These are phyloP conservation scores for Mucor circinelloides DNA, from an alignment of 371 early-diverging fungal species.

Conservation along the genomic window DNA sequence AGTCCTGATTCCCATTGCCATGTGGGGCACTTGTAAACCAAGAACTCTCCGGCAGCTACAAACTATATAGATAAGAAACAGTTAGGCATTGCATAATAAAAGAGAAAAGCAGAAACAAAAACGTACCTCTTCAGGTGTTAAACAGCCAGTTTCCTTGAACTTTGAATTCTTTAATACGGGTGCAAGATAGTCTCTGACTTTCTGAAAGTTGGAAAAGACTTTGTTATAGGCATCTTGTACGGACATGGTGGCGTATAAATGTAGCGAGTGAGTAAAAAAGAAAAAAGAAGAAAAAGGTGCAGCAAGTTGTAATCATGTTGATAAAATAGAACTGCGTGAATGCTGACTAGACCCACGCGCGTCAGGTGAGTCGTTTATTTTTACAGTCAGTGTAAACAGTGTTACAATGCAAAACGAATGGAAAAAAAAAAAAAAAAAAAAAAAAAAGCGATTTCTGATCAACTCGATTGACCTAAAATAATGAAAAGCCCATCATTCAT, in stretches of 20 bases:
- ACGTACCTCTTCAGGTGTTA: constrained; percentile 95
- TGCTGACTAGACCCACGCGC: constrained; percentile 1
- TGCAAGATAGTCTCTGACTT: constrained; percentile 81
- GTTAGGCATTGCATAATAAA: background rate
- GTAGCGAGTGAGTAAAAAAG: background rate
- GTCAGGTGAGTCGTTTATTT: background rate
- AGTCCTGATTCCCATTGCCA: constrained; percentile 96
- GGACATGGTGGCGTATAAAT: constrained; percentile 23
- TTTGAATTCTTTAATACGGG: constrained; percentile 94
- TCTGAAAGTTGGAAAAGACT: constrained; percentile 52
- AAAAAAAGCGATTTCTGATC: background rate
- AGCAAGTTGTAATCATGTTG: background rate
- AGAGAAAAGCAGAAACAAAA: background rate
- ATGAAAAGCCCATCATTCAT: background rate
- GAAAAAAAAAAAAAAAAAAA: background rate
- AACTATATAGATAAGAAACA: constrained; percentile 59
- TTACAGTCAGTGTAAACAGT: background rate
- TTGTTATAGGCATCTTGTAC: constrained; percentile 55
- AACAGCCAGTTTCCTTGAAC: constrained; percentile 91
- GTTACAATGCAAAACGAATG: background rate
- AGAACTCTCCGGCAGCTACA: constrained; percentile 95
- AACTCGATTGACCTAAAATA: background rate
- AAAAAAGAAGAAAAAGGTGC: background rate
- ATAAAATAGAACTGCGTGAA: background rate
- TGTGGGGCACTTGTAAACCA: constrained; percentile 98